Conservation (phyloP, 106 monocot genomes). For the Dioscorea alata region DNA sequence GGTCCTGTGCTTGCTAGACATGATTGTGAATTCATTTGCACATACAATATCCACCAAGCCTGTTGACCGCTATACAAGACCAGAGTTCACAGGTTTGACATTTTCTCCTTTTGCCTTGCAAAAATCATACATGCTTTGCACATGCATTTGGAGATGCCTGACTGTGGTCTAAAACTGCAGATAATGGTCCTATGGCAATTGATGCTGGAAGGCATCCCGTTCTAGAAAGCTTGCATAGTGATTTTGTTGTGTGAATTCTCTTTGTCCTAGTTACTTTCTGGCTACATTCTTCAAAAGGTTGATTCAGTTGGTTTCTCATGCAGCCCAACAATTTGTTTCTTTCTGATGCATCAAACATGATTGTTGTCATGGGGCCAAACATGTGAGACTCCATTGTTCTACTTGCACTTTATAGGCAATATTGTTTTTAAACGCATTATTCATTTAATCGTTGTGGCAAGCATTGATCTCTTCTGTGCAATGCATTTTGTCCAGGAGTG, state of each 20-base stretch:
- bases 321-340: constrained; percentile 98
- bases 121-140: neutral
- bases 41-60: constrained; percentile 85
- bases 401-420: neutral
- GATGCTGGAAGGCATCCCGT: constrained; percentile 96
- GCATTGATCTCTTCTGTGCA: neutral
- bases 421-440: neutral
- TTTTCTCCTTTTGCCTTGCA: neutral
- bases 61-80: constrained; percentile 79
- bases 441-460: no score
- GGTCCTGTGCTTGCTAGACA: constrained; percentile 84
- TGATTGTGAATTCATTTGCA: constrained; percentile 99
- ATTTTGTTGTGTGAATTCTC: constrained; percentile 66
- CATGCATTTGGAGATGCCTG: neutral
- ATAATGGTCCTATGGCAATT: constrained; percentile 92
- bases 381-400: constrained; percentile 48
- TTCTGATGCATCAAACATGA: constrained; percentile 97
- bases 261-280: neutral
- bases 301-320: constrained; percentile 17
- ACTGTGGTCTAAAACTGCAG: constrained; percentile 28
- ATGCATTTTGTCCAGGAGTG: constrained; percentile 54
- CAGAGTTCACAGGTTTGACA: constrained; percentile 81
- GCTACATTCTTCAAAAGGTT: neutral
- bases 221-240: constrained; percentile 68
- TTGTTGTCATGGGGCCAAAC: constrained; percentile 93